Evolutionary conservation across 1,284 basidiomycete genomes (phyloP), one percentile per base, ranked within the genome.

Genomic region (Xerocomus amazonicus): DNA sequence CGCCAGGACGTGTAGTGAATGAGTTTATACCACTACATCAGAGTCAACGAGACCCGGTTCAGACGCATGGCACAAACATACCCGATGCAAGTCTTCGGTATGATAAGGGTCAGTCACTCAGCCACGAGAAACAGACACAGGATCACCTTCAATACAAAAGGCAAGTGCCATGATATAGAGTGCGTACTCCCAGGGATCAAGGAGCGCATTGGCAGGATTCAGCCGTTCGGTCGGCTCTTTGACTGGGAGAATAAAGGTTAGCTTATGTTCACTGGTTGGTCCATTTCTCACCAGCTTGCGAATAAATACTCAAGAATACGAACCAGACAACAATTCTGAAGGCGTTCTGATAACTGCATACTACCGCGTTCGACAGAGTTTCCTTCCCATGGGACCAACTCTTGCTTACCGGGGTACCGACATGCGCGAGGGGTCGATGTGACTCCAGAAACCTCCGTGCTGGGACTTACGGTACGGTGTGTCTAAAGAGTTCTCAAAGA

Each of bases 241-340:
- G 16, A 91, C 88, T 9, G 4, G 40, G 16, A 13, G 38, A 29
- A 47, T 23, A n/a, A 37, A 48, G 27, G 53, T 51, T 14, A 59
- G 39, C n/a, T 9, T 46, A 36, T 32, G 2, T 6, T 0, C 43
- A 9, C 27, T 9, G 19, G 6, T 16, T 19, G 14, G 8, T 31
- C 35, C 9, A 9, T 26, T 48, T 32, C 56, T 47, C 26, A 87
- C 80, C 90, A 45, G 91, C 88, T 73, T 89, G 87, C 3, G 90
- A 93, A 66, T 96, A 97, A 9, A 84, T 81, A 37, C 82, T 76
- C 14, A 97, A 77, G 72, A 94, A 95, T 57, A 92, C 71, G 38
- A 92, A 64, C 94, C 93, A 96, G 17, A 95, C 75, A 3, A 76
- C 43, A 52, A 94, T 82, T 17, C 87, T 78, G 60, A 90, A 81